phyloP scores from a whole-genome alignment of 352 stramenopile genomes.

The Globisporangium echinulatum region DNA sequence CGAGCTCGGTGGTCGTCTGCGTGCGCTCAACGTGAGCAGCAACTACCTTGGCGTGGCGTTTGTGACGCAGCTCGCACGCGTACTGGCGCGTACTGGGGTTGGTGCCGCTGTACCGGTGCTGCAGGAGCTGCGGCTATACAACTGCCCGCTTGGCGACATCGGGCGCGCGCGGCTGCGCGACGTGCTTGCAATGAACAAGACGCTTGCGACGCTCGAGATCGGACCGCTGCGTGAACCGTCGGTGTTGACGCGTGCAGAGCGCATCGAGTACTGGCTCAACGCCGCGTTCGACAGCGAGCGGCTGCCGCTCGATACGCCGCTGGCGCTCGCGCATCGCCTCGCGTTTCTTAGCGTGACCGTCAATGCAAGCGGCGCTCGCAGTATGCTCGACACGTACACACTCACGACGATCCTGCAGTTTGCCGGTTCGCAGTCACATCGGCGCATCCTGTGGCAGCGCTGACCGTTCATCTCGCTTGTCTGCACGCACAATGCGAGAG shows the following conservation, averaged over 20 bases:
- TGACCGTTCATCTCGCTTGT: not conserved
- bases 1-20: constrained; percentile 1
- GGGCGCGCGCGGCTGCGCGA: not conserved
- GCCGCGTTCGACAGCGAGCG: not conserved
- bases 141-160: constrained; percentile 1
- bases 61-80: not conserved
- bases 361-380: not conserved
- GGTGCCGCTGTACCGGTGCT: not conserved
- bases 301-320: not conserved
- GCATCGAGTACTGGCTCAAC: not conserved
- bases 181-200: constrained; percentile 3
- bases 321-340: not conserved
- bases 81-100: not conserved
- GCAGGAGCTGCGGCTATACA: constrained; percentile 1
- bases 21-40: constrained; percentile 8
- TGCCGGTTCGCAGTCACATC: not conserved
- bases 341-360: constrained; percentile 3
- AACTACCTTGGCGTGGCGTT: constrained; percentile 5
- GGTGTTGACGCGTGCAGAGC: not conserved
- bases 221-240: not conserved
- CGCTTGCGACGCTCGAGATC: constrained; percentile 6
- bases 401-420: not conserved
- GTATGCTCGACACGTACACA: not conserved
- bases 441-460: not conserved
- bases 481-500: too few relatives aligned